Evolutionary conservation across 257 asterid species (phyloP).

Genomic region (Penstemon eatonii): DNA sequence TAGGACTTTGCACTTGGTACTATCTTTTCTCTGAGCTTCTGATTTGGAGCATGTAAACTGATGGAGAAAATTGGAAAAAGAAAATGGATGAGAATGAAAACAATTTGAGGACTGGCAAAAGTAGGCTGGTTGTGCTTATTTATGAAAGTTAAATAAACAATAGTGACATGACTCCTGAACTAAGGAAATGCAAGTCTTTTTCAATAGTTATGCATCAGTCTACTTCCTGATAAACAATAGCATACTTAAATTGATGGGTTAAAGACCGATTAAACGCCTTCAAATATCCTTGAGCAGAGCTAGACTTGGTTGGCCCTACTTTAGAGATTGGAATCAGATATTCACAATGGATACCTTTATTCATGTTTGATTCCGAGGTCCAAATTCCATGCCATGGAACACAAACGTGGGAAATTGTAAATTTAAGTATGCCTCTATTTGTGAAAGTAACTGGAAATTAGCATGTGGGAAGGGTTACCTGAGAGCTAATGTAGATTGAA

Average conservation of each 20-base stretch:
- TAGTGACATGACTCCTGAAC: neutral
- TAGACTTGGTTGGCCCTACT: neutral
- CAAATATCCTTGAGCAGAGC: neutral
- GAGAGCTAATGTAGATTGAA: conserved; percentile 90
- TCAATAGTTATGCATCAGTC: neutral
- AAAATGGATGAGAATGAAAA: conserved; percentile 20
- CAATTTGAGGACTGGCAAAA: conserved; percentile 4
- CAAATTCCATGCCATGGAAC: neutral
- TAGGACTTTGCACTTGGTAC: conserved; percentile 94
- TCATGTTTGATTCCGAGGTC: conserved; percentile 5
- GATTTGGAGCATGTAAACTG: conserved; percentile 95
- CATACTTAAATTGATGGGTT: neutral
- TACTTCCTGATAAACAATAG: conserved; percentile 1
- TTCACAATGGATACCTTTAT: neutral
- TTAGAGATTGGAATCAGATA: neutral
- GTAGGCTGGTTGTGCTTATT: neutral
- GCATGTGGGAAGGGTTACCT: conserved; percentile 47
- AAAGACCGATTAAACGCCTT: no score
- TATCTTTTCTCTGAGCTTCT: conserved; percentile 77
- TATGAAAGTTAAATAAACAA: neutral
- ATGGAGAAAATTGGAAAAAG: conserved; percentile 28
- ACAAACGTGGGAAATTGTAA: neutral
- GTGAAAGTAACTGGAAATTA: conserved; percentile 14
- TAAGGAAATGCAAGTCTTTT: neutral
- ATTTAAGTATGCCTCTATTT: neutral